Percentiles rank a stretch among this genome's conserved stretches.
phyloP scores from a whole-genome alignment of 176 grass and related monocot species.

The Rhipidocladum racemiflorum region DNA sequence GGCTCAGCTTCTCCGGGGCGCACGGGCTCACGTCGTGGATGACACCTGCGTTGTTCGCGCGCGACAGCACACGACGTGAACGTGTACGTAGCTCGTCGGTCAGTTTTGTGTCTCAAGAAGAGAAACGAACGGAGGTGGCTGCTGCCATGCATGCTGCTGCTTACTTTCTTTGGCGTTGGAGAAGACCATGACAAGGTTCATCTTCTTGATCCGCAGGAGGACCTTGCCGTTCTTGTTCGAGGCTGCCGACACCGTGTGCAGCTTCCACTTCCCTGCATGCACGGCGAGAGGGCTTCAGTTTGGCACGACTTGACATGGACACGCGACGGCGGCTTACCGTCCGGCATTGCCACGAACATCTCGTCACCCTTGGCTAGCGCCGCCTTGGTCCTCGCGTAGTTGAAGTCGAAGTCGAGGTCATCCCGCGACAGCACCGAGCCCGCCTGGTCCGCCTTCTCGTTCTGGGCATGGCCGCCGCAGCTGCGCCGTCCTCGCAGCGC shows the following conservation, averaged over 20 bases:
- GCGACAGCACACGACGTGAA: not conserved
- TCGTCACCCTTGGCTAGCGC: conserved; percentile 91
- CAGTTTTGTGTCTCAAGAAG: not conserved
- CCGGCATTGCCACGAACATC: conserved; percentile 75
- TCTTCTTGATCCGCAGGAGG: conserved; percentile 86
- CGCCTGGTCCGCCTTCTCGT: conserved; percentile 19
- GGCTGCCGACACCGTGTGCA: conserved; percentile 71
- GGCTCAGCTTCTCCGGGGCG: conserved; percentile 47
- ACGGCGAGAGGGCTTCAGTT: not conserved
- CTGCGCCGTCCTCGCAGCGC: conserved; percentile 61
- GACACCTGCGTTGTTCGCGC: conserved; percentile 40
- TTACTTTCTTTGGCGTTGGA: conserved; percentile 76
- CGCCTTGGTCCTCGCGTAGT: conserved; percentile 65
- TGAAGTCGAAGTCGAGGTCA: conserved; percentile 75
- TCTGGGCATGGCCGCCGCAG: conserved; percentile 30
- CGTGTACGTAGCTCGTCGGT: not conserved
- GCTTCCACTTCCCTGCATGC: conserved; percentile 69
- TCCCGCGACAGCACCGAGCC: conserved; percentile 31
- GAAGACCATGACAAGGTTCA: conserved; percentile 73
- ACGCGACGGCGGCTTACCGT: conserved; percentile 44
- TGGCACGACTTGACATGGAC: not conserved
- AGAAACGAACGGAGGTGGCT: not conserved
- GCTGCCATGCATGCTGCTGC: not conserved
- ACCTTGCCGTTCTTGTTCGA: conserved; percentile 66
- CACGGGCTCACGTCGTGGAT: conserved; percentile 60